Evolutionary conservation across 352 stramenopile species (phyloP), one percentile per base, ranked within the genome.

Genomic region (Pythium chondricola): DNA sequence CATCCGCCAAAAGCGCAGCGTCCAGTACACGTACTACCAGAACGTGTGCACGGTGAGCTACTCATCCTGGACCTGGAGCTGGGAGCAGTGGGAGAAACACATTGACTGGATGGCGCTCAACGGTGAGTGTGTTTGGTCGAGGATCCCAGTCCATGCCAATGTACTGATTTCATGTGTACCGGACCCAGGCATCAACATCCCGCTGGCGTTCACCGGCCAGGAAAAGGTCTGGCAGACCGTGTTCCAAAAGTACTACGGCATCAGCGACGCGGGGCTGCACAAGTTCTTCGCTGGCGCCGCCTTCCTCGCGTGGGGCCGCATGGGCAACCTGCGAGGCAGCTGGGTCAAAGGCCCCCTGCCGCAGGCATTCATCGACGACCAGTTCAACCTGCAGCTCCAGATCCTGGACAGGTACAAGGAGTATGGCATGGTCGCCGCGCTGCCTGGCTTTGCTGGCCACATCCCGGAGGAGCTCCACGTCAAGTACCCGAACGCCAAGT

Each of bases 21-120:
- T 78, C 52, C 82, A 84, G 52, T 95, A 89, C 59, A 81, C 79
- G 26, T 96, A 97, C 69, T 92, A 95, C 54, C 83, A 93, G 55
- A 97, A 97, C 58, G 85, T 96, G 25, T 96, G 87, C 63, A 96
- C 86, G 0, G 83, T 89, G 48, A 93, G 83, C 61, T 97, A 97
- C 63, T 93, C 80, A 33, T 85, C 83, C 40, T 93, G 85, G 66
- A 75, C 73, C 38, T 96, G 90, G 82, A 74, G 81, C 17, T 95
- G 83, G 80, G 24, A 58, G n/a, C 65, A 89, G 51, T 97, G 89
- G 89, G 80, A 95, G 61, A 63, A 67, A 3, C 85, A 96, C 62
- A 87, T 97, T 49, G 88, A 97, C 68, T 96, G 87, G 86, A 93
- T 96, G 76, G 85, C 85, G 14, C 59, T 97, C n/a, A 95, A 91